These are phyloP conservation scores for Tripterygium wilfordii DNA, from an alignment of 177 flowering plant species.

Conservation along the genomic window DNA sequence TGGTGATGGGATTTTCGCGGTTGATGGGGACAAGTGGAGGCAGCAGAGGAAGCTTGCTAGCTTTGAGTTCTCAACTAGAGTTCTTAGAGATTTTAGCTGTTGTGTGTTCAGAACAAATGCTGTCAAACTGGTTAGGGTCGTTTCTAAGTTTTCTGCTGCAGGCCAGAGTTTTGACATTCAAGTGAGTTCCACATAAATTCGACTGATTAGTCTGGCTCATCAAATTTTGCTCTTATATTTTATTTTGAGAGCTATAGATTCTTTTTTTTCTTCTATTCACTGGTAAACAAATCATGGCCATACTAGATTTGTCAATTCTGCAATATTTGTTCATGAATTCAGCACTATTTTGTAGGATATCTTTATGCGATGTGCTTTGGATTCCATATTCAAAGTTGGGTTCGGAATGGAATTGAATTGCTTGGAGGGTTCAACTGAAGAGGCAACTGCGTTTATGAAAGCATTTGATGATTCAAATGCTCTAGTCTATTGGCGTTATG, in stretches of 20 bases:
- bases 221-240: background rate
- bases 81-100: slow-evolving; percentile 63
- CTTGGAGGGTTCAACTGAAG: slow-evolving; percentile 33
- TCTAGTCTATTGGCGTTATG: slow-evolving; percentile 30
- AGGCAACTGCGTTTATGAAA: slow-evolving; percentile 28
- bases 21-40: slow-evolving; percentile 67
- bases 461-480: slow-evolving; percentile 55
- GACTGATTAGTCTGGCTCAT: background rate
- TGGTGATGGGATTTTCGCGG: slow-evolving; percentile 73
- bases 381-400: slow-evolving; percentile 64
- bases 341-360: slow-evolving; percentile 25
- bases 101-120: slow-evolving; percentile 49
- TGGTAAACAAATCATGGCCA: background rate
- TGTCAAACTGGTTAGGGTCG: slow-evolving; percentile 30
- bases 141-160: slow-evolving; percentile 19
- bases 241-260: too few relatives aligned
- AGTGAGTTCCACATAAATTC: slow-evolving; percentile 21
- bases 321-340: background rate
- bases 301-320: background rate
- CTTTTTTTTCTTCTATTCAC: too few relatives aligned
- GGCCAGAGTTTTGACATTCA: slow-evolving; percentile 42
- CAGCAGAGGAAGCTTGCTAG: slow-evolving; percentile 72
- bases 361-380: slow-evolving; percentile 40
- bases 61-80: slow-evolving; percentile 64
- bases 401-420: slow-evolving; percentile 59